These are phyloP conservation scores for Trichothecium sympodiale DNA, from an alignment of 2,329 filamentous ascomycete species.

Conservation along the genomic window DNA sequence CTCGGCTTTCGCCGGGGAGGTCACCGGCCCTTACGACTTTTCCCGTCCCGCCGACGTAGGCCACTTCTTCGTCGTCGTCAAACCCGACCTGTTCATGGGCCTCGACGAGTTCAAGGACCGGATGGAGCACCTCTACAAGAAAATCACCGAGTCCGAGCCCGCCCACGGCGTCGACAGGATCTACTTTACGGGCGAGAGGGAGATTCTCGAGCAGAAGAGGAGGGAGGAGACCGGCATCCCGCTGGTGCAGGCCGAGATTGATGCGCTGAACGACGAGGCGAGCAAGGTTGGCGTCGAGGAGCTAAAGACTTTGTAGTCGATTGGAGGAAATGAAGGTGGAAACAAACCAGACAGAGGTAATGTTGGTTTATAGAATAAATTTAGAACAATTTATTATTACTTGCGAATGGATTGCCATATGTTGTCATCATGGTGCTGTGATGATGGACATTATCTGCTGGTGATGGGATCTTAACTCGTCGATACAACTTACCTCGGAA, in stretches of 20 bases:
- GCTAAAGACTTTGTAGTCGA: background rate
- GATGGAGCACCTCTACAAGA: conserved; percentile 43
- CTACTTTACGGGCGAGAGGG: conserved; percentile 52
- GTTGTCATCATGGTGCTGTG: no score
- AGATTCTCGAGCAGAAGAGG: conserved; percentile 41
- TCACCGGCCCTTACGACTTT: conserved; percentile 66
- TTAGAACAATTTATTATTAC: no score
- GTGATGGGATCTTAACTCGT: no score
- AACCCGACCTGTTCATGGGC: conserved; percentile 64
- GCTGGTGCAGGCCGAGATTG: conserved; percentile 43
- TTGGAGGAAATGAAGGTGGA: no score
- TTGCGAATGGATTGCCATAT: no score
- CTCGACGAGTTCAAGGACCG: conserved; percentile 57
- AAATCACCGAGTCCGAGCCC: conserved; percentile 41
- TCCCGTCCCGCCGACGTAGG: conserved; percentile 59
- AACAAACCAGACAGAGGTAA: no score
- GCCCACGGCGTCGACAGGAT: conserved; percentile 45
- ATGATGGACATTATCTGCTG: no score
- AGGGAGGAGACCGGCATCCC: conserved; percentile 46
- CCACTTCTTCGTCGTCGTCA: conserved; percentile 62
- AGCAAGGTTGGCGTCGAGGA: conserved; percentile 24
- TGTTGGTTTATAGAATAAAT: no score
- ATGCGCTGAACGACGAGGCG: conserved; percentile 44
- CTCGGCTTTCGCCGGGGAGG: conserved; percentile 66
- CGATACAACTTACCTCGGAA: no score